A percentile compares a stretch with the other conserved stretches of the same genome.
phyloP scores from a whole-genome alignment of 2,329 filamentous ascomycete species.

The Metarhizium guizhouense region DNA sequence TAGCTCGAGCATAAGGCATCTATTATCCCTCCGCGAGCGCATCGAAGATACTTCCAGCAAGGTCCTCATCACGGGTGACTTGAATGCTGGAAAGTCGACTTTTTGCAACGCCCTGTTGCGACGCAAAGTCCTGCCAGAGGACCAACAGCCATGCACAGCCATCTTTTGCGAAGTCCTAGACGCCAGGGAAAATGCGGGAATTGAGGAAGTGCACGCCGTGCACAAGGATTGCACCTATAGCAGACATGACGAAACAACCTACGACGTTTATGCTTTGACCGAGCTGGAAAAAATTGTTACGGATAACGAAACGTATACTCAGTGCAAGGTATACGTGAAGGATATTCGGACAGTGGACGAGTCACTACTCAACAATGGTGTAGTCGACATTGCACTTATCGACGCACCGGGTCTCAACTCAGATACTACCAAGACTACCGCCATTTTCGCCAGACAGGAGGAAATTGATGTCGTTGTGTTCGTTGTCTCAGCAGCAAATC shows the following conservation, averaged over 20 bases:
- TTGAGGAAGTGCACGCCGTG: slow-evolving; percentile 94
- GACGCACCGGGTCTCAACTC: slow-evolving; percentile 93
- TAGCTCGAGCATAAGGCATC: slow-evolving; percentile 83
- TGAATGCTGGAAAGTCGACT: slow-evolving; percentile 96
- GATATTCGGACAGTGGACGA: slow-evolving; percentile 85
- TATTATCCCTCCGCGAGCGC: slow-evolving; percentile 76
- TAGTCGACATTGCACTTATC: slow-evolving; percentile 95
- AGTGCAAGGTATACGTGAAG: slow-evolving; percentile 95
- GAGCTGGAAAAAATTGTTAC: slow-evolving; percentile 84
- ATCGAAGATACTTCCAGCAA: slow-evolving; percentile 98
- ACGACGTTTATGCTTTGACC: slow-evolving; percentile 70
- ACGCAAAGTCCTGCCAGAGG: slow-evolving; percentile 86
- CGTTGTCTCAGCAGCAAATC: slow-evolving; percentile 93
- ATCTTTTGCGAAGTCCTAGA: slow-evolving; percentile 98
- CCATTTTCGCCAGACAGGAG: slow-evolving; percentile 92
- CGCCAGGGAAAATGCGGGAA: slow-evolving; percentile 76
- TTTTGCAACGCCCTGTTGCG: slow-evolving; percentile 97
- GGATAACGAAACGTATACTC: slow-evolving; percentile 80
- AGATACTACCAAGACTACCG: slow-evolving; percentile 93
- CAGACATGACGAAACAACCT: slow-evolving; percentile 87
- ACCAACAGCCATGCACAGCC: slow-evolving; percentile 95
- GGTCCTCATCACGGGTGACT: slow-evolving; percentile 86
- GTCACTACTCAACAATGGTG: slow-evolving; percentile 91
- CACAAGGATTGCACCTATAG: slow-evolving; percentile 74
- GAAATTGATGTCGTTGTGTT: slow-evolving; percentile 99